A percentile compares a stretch with the other conserved stretches of the same genome.
These are phyloP conservation scores for Westerdykella sp. DNA, from an alignment of 2,329 filamentous ascomycete species.

Conservation along the genomic window DNA sequence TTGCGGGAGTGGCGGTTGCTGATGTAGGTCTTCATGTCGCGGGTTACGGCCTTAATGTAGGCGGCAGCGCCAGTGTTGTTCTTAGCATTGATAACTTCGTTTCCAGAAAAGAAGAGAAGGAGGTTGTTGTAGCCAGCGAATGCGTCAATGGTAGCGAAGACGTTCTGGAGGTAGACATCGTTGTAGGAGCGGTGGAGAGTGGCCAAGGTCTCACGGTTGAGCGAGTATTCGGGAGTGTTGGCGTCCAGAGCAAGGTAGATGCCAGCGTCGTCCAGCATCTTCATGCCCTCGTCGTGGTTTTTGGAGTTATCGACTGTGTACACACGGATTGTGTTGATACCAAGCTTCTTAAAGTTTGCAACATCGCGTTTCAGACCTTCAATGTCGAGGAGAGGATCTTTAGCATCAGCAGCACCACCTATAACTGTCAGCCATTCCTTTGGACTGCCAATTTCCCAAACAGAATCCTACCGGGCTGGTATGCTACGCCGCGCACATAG, in stretches of 20 bases:
- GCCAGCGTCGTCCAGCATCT: constrained; percentile 68
- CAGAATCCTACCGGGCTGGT: constrained; percentile 51
- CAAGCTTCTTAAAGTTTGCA: constrained; percentile 71
- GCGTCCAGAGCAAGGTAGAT: constrained; percentile 91
- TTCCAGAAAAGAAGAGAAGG: constrained; percentile 73
- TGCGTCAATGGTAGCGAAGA: constrained; percentile 74
- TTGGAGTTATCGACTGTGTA: constrained; percentile 86
- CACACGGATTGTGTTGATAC: constrained; percentile 84
- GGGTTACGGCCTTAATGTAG: constrained; percentile 67
- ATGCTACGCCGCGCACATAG: constrained; percentile 58
- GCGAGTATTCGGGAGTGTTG: constrained; percentile 80
- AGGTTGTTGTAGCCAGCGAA: constrained; percentile 81
- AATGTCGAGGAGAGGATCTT: constrained; percentile 70
- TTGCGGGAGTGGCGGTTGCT: constrained; percentile 58
- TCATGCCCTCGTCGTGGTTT: constrained; percentile 81
- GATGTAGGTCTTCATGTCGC: constrained; percentile 76
- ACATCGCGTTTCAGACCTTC: constrained; percentile 70
- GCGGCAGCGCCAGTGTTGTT: constrained; percentile 59
- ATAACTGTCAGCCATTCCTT: not conserved
- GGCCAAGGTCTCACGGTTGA: constrained; percentile 66
- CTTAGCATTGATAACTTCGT: constrained; percentile 67
- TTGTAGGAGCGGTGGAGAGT: constrained; percentile 65
- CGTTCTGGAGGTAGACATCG: constrained; percentile 70
- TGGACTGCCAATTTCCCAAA: constrained; percentile 6
- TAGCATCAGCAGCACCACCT: constrained; percentile 39